phyloP scores from a whole-genome alignment of 2,329 filamentous ascomycete genomes.

The Scytalidium sp. region DNA sequence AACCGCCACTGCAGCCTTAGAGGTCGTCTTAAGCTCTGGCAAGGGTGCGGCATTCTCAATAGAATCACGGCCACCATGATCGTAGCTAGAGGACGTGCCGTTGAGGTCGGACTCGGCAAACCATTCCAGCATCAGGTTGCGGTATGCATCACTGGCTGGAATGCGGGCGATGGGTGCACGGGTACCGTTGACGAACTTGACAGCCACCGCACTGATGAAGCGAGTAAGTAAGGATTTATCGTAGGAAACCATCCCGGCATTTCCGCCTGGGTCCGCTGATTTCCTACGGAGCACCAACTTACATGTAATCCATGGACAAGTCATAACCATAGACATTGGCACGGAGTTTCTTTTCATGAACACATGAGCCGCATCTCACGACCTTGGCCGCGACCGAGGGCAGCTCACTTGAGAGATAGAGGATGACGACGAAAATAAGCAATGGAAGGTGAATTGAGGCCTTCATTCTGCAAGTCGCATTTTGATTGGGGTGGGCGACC shows the following conservation, averaged over 20 bases:
- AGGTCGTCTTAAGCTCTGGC: too few species aligned
- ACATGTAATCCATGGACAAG: neutral
- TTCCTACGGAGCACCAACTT: too few species aligned
- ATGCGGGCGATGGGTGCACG: neutral
- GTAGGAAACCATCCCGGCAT: too few species aligned
- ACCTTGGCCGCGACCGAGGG: neutral
- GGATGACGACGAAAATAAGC: neutral
- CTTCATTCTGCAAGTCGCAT: neutral
- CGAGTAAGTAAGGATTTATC: neutral
- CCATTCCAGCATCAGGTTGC: neutral
- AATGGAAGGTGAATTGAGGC: neutral
- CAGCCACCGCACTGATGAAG: neutral
- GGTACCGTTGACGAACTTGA: neutral
- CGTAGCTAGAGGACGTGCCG: neutral
- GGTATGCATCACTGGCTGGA: neutral
- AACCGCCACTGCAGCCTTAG: too few species aligned
- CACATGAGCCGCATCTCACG: neutral
- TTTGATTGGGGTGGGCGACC: too few species aligned
- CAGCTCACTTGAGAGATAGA: neutral
- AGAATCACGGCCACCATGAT: neutral
- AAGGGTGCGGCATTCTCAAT: neutral
- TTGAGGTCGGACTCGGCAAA: neutral
- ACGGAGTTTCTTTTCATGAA: neutral
- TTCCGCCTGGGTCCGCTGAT: too few species aligned
- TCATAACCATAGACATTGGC: neutral